These are phyloP conservation scores for Epichloe hybrida DNA, from an alignment of 2,329 filamentous ascomycete genomes.

Conservation along the genomic window DNA sequence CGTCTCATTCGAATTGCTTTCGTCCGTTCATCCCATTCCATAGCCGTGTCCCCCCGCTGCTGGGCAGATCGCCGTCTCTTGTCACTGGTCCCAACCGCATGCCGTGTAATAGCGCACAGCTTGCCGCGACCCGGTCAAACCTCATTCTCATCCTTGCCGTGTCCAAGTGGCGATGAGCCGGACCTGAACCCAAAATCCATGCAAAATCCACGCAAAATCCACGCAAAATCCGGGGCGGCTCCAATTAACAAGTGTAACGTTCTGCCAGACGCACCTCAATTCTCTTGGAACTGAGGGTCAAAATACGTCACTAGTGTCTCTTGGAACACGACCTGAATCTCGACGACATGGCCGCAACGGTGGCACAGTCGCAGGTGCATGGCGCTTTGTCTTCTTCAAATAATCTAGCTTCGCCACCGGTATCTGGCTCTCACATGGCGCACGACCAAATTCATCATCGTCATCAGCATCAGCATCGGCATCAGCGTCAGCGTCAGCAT, in stretches of 20 bases:
- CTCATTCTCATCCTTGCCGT: not conserved
- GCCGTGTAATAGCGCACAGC: not conserved
- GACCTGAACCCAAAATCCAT: constrained; percentile 5
- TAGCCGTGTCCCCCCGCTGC: too few relatives aligned
- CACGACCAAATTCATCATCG: not conserved
- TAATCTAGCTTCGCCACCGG: constrained; percentile 6
- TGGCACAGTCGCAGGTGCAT: constrained; percentile 18
- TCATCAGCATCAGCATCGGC: not conserved
- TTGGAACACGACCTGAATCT: not conserved
- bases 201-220: not conserved
- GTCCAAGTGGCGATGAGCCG: constrained; percentile 2
- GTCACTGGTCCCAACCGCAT: too few relatives aligned
- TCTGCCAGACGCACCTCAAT: too few relatives aligned
- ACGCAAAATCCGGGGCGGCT: not conserved
- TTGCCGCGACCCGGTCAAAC: not conserved
- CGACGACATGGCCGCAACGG: constrained; percentile 18
- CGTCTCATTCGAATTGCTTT: too few relatives aligned
- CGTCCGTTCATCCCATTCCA: too few relatives aligned
- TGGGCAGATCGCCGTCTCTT: too few relatives aligned
- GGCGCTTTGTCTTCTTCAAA: constrained; percentile 7
- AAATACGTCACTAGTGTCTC: not conserved
- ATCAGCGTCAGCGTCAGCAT: not conserved
- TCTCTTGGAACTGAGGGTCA: not conserved
- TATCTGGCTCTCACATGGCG: constrained; percentile 5
- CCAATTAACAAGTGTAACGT: not conserved